Evolutionary conservation across 2,329 filamentous ascomycete species (phyloP).

Genomic region (Aspergillus novoparasiticus): DNA sequence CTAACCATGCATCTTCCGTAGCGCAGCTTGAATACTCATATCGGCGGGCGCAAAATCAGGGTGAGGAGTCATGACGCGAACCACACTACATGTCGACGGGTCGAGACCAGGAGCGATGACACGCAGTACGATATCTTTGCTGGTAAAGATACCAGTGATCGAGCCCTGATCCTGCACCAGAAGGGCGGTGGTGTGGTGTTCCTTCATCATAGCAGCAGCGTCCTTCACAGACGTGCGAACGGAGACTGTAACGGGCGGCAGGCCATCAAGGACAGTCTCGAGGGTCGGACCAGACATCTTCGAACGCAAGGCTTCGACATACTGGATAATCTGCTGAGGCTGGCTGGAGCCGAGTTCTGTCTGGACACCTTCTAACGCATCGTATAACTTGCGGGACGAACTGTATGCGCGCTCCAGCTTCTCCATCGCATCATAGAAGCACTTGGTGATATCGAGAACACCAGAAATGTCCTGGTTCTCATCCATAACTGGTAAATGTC

Average conservation of each 20-base stretch:
- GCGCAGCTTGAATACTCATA: slow-evolving; percentile 97
- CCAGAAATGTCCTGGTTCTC: slow-evolving; percentile 99
- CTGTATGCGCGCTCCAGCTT: slow-evolving; percentile 97
- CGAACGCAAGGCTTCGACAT: slow-evolving; percentile 88
- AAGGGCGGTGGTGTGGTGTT: slow-evolving; percentile 96
- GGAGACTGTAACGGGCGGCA: slow-evolving; percentile 90
- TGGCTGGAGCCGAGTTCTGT: slow-evolving; percentile 94
- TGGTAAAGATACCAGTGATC: slow-evolving; percentile 98
- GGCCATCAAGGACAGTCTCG: slow-evolving; percentile 88
- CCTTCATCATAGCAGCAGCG: slow-evolving; percentile 94
- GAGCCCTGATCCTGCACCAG: slow-evolving; percentile 95
- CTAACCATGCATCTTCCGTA: slow-evolving; percentile 98
- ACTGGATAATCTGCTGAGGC: slow-evolving; percentile 98
- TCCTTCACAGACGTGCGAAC: slow-evolving; percentile 96
- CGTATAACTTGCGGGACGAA: slow-evolving; percentile 96
- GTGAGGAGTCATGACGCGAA: slow-evolving; percentile 98
- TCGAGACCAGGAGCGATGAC: slow-evolving; percentile 97
- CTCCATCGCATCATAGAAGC: slow-evolving; percentile 99
- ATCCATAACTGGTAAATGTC: slow-evolving; percentile 98
- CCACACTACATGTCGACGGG: slow-evolving; percentile 92
- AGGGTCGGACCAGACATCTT: slow-evolving; percentile 99
- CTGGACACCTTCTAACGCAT: slow-evolving; percentile 95
- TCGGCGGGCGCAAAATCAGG: slow-evolving; percentile 98
- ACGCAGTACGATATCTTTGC: slow-evolving; percentile 96
- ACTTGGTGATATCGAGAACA: slow-evolving; percentile 98